phyloP scores from a whole-genome alignment of 495 filamentous ascomycete species.

The Astrocystis sublimbata region DNA sequence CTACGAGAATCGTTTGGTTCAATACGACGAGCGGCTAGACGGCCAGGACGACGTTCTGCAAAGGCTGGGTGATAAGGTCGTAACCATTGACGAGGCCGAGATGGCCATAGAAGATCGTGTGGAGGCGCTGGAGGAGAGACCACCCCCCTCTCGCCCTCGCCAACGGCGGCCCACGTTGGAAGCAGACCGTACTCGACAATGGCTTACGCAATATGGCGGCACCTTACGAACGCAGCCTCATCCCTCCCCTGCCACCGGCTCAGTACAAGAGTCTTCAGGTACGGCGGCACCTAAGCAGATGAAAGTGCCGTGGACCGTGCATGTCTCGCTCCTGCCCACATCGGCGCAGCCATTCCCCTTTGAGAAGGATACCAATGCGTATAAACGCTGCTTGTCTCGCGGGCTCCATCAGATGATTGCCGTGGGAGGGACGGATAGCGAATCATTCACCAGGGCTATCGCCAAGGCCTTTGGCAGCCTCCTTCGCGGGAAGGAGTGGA shows the following conservation, averaged over 20 bases:
- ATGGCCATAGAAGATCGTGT: slow-evolving; percentile 54
- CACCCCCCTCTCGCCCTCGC: slow-evolving; percentile 21
- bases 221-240: slow-evolving; percentile 20
- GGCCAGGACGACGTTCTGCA: slow-evolving; percentile 43
- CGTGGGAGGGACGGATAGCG: slow-evolving; percentile 47
- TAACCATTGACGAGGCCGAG: slow-evolving; percentile 53
- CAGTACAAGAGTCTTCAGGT: slow-evolving; percentile 16
- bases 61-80: slow-evolving; percentile 42
- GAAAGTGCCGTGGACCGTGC: slow-evolving; percentile 53
- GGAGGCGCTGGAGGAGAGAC: slow-evolving; percentile 45
- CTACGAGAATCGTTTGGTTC: slow-evolving; percentile 49
- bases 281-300: slow-evolving; percentile 19
- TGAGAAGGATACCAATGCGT: slow-evolving; percentile 59
- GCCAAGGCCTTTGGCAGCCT: slow-evolving; percentile 50
- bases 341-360: slow-evolving; percentile 56
- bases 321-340: slow-evolving; percentile 56
- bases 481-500: slow-evolving; percentile 51
- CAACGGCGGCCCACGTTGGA: slow-evolving; percentile 32
- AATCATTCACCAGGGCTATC: slow-evolving; percentile 49
- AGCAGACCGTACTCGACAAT: slow-evolving; percentile 25
- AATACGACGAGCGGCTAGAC: slow-evolving; percentile 45
- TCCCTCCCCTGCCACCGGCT: neutral
- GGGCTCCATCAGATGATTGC: slow-evolving; percentile 56
- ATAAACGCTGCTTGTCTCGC: slow-evolving; percentile 58
- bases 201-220: slow-evolving; percentile 20